Percentiles rank a stretch among this genome's conserved stretches.
Conservation (phyloP, 116 monocot genomes). For the Iris pallida region DNA sequence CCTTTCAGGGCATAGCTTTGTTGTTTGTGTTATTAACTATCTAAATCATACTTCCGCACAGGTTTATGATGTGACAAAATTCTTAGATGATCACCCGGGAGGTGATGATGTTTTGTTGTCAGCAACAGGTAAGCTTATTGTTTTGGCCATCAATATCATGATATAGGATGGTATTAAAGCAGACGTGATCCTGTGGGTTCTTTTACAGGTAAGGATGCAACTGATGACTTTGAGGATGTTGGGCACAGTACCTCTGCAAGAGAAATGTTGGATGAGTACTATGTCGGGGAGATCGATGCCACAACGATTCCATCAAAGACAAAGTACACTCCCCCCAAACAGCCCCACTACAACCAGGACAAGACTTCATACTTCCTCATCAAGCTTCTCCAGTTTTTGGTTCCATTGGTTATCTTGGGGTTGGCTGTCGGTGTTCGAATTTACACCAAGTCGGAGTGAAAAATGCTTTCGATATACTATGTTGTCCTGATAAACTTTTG, state of each 20-base stretch:
- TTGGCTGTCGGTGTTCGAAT: slow-evolving; percentile 40
- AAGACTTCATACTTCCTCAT: slow-evolving; percentile 49
- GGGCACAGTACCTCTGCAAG: slow-evolving; percentile 60
- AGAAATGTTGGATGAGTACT: slow-evolving; percentile 56
- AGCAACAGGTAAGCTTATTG: slow-evolving; percentile 32
- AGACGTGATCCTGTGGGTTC: neutral
- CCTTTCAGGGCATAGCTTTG: too few species aligned
- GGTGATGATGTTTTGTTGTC: slow-evolving; percentile 45
- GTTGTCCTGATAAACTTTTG: too few species aligned
- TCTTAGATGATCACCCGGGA: slow-evolving; percentile 48
- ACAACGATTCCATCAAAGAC: slow-evolving; percentile 36
- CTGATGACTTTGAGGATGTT: slow-evolving; percentile 60
- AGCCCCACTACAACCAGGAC: slow-evolving; percentile 53
- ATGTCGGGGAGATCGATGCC: slow-evolving; percentile 36
- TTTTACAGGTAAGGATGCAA: slow-evolving; percentile 43
- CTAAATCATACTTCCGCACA: slow-evolving; percentile 3
- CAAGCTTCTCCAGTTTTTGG: slow-evolving; percentile 55
- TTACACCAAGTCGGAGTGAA: slow-evolving; percentile 34
- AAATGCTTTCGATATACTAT: neutral
- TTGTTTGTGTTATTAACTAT: too few species aligned
- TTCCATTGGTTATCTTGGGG: slow-evolving; percentile 51
- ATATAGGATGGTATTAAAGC: neutral
- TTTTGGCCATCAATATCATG: neutral
- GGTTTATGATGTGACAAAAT: slow-evolving; percentile 50
- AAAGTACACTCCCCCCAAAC: slow-evolving; percentile 36